Evolutionary conservation across 1,139 yeast species (phyloP).

Genomic region (Hemisphaericaspora xylofermentans): DNA sequence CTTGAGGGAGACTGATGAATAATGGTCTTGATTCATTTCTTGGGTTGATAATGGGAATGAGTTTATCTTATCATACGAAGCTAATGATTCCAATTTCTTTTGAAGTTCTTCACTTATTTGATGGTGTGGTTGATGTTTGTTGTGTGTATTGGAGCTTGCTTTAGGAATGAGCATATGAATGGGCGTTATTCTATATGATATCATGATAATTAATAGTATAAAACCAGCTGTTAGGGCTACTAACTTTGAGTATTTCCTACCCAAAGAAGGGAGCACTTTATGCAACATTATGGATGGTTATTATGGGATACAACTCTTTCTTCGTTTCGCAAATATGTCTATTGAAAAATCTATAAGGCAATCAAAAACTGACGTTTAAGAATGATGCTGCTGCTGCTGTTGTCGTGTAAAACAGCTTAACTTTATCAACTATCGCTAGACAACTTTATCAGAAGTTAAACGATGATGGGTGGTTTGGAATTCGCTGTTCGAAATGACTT

Average conservation of each 20-base stretch:
- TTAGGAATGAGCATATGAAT: not conserved
- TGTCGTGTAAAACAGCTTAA: too few relatives aligned
- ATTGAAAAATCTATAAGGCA: too few relatives aligned
- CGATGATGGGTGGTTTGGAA: too few relatives aligned
- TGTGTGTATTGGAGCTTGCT: not conserved
- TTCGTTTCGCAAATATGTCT: too few relatives aligned
- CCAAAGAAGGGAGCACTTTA: not conserved
- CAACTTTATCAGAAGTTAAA: too few relatives aligned
- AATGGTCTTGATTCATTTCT: conserved; percentile 5
- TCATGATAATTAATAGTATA: not conserved
- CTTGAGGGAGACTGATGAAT: conserved; percentile 10
- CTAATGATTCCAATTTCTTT: conserved; percentile 3
- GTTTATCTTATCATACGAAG: conserved; percentile 5
- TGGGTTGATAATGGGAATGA: conserved; percentile 14
- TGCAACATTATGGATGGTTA: not conserved
- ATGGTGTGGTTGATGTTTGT: not conserved
- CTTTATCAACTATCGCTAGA: too few relatives aligned
- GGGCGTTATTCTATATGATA: not conserved
- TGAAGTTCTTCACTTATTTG: not conserved
- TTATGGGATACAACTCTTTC: too few relatives aligned
- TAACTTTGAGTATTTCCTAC: not conserved
- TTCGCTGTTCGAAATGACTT: too few relatives aligned
- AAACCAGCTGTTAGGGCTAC: not conserved
- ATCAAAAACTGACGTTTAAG: too few relatives aligned
- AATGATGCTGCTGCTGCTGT: too few relatives aligned